phyloP scores from a whole-genome alignment of 257 asterid species.

The Scutellaria barbata region DNA sequence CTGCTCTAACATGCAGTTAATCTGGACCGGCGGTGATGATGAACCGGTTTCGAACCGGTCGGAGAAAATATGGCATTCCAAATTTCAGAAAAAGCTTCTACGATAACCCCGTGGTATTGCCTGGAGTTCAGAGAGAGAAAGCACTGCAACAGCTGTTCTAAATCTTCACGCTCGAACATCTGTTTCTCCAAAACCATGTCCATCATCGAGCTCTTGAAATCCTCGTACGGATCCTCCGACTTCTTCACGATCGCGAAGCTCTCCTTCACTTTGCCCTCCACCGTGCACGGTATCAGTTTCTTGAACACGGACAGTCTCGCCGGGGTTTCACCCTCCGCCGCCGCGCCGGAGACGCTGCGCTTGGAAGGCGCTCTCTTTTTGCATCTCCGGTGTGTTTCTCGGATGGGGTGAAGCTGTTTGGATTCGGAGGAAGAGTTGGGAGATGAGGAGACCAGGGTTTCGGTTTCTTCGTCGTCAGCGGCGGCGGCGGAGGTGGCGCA shows the following conservation, averaged over 20 bases:
- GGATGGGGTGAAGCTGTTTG: too few species aligned
- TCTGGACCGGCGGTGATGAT: slow-evolving; percentile 18
- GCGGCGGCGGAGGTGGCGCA: neutral
- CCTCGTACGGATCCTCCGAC: slow-evolving; percentile 79
- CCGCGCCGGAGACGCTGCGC: neutral
- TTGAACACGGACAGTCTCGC: slow-evolving; percentile 77
- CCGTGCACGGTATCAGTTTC: slow-evolving; percentile 68
- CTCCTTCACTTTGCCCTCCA: slow-evolving; percentile 83
- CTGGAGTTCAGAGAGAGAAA: slow-evolving; percentile 74
- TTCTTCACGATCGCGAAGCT: slow-evolving; percentile 88
- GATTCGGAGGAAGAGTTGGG: slow-evolving; percentile 28
- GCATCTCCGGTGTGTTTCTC: slow-evolving; percentile 30
- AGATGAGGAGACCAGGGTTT: slow-evolving; percentile 44
- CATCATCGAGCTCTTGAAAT: slow-evolving; percentile 87
- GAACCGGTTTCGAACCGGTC: neutral
- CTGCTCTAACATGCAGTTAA: neutral
- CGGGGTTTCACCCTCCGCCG: slow-evolving; percentile 48
- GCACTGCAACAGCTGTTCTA: slow-evolving; percentile 80
- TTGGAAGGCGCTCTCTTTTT: slow-evolving; percentile 12
- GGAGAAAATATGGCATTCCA: slow-evolving; percentile 62
- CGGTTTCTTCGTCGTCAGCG: slow-evolving; percentile 37
- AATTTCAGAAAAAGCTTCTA: slow-evolving; percentile 70
- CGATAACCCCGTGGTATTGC: slow-evolving; percentile 63
- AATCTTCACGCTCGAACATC: slow-evolving; percentile 65
- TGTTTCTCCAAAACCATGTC: slow-evolving; percentile 91